Percentiles rank a stretch among this genome's conserved stretches.
These are phyloP conservation scores for Casuarina cunninghamiana DNA, from an alignment of 306 rosid genomes.

Conservation along the genomic window DNA sequence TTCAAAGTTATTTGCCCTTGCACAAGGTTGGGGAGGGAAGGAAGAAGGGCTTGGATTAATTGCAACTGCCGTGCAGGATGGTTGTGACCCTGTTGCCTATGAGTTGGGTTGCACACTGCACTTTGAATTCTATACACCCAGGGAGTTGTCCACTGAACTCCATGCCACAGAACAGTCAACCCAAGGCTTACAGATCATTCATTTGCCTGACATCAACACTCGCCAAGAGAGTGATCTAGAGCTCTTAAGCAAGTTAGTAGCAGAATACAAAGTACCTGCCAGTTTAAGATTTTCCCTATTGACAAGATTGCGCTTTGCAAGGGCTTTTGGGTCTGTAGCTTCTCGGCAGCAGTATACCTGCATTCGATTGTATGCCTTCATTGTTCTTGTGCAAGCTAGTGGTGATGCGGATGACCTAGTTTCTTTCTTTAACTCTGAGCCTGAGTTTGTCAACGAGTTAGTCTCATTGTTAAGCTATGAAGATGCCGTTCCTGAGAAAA, in stretches of 20 bases:
- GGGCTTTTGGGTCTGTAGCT: conserved; percentile 87
- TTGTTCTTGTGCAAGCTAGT: conserved; percentile 88
- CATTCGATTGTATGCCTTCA: conserved; percentile 92
- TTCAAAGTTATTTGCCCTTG: conserved; percentile 85
- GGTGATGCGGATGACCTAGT: conserved; percentile 80
- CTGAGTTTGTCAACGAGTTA: conserved; percentile 93
- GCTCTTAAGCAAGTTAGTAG: conserved; percentile 73
- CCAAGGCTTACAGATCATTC: conserved; percentile 84
- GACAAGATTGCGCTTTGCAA: conserved; percentile 91
- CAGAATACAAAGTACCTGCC: conserved; percentile 75
- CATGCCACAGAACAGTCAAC: conserved; percentile 36
- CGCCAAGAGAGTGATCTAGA: conserved; percentile 72
- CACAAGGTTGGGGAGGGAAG: conserved; percentile 99
- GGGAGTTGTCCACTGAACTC: conserved; percentile 50
- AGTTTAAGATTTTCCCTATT: conserved; percentile 80
- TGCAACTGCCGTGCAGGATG: conserved; percentile 70
- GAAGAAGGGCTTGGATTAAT: conserved; percentile 98
- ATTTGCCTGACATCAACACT: conserved; percentile 55
- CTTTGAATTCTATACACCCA: conserved; percentile 85
- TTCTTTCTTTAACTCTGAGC: conserved; percentile 93
- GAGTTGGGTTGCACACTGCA: conserved; percentile 92
- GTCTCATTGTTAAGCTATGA: conserved; percentile 82
- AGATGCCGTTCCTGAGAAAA: conserved; percentile 77
- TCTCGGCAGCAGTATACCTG: conserved; percentile 85
- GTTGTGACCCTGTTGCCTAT: conserved; percentile 56